Evolutionary conservation across 768 basidiomycete genomes (phyloP).

Genomic region (Xerocomellus dryophilus): DNA sequence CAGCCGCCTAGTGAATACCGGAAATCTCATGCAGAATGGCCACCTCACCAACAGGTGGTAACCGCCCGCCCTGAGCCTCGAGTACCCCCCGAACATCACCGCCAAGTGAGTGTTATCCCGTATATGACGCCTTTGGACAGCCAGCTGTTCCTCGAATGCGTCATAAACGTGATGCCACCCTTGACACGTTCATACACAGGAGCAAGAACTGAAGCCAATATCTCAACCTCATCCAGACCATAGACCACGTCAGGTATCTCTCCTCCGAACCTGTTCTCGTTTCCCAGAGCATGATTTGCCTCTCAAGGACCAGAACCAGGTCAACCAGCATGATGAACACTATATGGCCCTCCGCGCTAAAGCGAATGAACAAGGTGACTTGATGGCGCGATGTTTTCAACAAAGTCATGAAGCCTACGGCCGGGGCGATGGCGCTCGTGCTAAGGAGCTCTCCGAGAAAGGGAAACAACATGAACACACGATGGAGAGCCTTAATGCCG

Average conservation of each 20-base stretch:
- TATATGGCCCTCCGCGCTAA: constrained; percentile 69
- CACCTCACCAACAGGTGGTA: constrained; percentile 5
- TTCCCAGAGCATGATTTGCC: neutral
- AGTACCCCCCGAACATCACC: neutral
- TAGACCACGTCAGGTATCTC: constrained; percentile 17
- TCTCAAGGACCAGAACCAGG: constrained; percentile 51
- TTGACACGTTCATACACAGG: constrained; percentile 11
- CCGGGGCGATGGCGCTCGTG: constrained; percentile 67
- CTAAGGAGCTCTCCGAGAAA: constrained; percentile 77
- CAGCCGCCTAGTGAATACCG: constrained; percentile 4
- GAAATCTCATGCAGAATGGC: constrained; percentile 8
- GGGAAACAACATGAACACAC: constrained; percentile 75
- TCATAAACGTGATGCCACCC: constrained; percentile 1
- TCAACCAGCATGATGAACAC: constrained; percentile 66
- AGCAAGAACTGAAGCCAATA: constrained; percentile 15
- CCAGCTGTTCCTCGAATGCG: neutral
- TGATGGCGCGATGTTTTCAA: constrained; percentile 69
- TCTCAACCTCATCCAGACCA: constrained; percentile 16
- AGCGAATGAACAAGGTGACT: constrained; percentile 77
- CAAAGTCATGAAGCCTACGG: constrained; percentile 75
- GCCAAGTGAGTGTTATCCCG: constrained; percentile 14
- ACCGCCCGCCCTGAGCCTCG: neutral
- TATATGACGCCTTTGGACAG: neutral
- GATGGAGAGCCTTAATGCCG: constrained; percentile 75
- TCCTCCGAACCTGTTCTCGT: neutral